A percentile compares a stretch with the other conserved stretches of the same genome.
phyloP scores from a whole-genome alignment of 768 basidiomycete genomes.

The Saitozyma podzolica region DNA sequence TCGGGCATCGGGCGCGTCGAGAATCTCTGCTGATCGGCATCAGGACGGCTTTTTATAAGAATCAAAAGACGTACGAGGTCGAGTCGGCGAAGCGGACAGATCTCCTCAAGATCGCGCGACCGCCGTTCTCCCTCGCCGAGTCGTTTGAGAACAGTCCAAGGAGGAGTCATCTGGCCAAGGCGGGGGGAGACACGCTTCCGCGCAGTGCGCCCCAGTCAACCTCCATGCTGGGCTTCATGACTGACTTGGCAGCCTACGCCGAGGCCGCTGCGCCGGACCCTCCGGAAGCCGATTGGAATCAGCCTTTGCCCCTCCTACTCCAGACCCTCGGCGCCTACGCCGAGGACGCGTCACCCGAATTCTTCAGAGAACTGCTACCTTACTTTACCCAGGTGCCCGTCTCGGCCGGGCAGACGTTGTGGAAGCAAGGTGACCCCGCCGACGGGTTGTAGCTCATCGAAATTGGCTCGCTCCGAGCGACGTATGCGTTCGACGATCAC shows the following conservation, averaged over 20 bases:
- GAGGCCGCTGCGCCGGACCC: slow-evolving; percentile 18
- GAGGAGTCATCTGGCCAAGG: slow-evolving; percentile 66
- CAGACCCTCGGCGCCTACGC: slow-evolving; percentile 77
- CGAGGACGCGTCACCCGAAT: slow-evolving; percentile 34
- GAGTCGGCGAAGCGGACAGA: slow-evolving; percentile 29
- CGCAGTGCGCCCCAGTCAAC: slow-evolving; percentile 16
- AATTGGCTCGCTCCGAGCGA: slow-evolving; percentile 77
- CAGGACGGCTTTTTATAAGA: slow-evolving; percentile 52
- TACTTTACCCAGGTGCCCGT: slow-evolving; percentile 71
- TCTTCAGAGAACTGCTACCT: slow-evolving; percentile 65
- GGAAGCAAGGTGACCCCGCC: slow-evolving; percentile 71
- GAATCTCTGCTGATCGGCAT: no score
- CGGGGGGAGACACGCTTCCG: slow-evolving; percentile 64
- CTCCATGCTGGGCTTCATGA: no score
- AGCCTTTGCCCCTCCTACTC: slow-evolving; percentile 72
- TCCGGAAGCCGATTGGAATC: no score
- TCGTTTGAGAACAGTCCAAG: slow-evolving; percentile 66
- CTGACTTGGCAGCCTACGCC: not conserved
- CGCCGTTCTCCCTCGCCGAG: slow-evolving; percentile 58
- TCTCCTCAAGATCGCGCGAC: slow-evolving; percentile 43
- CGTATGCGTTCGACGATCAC: slow-evolving; percentile 74
- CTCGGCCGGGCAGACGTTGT: slow-evolving; percentile 65
- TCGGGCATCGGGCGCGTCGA: no score
- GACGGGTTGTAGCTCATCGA: slow-evolving; percentile 89
- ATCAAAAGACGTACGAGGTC: slow-evolving; percentile 18